A percentile compares a stretch with the other conserved stretches of the same genome.
These are phyloP conservation scores for Magnolia changhungtana DNA, from an alignment of 164 flowering plant species.

Conservation along the genomic window DNA sequence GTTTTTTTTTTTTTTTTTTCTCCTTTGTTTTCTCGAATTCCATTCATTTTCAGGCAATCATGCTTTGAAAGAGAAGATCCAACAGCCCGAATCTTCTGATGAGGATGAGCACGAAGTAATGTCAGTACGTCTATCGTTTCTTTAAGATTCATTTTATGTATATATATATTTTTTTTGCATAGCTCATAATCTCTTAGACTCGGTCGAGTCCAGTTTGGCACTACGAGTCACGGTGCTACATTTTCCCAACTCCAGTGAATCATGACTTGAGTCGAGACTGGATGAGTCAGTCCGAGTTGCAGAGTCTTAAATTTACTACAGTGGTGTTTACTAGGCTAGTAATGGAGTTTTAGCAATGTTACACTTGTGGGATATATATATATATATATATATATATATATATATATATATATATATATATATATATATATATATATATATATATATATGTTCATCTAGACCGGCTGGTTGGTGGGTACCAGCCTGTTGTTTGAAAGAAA, in stretches of 20 bases:
- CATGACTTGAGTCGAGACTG: background rate
- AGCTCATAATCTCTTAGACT: no score
- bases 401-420: no score
- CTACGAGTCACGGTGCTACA: background rate
- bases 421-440: no score
- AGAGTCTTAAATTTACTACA: background rate
- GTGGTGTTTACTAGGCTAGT: background rate
- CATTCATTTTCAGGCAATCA: conserved; percentile 25
- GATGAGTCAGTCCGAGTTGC: background rate
- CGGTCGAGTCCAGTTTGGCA: background rate
- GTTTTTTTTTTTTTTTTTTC: no score
- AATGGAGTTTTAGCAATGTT: background rate
- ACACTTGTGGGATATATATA: background rate
- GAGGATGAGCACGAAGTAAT: conserved; percentile 60
- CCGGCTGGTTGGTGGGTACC: background rate
- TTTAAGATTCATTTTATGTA: no score
- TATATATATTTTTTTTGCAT: no score
- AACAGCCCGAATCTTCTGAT: conserved; percentile 39
- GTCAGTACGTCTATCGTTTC: background rate
- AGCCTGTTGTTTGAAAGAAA: background rate
- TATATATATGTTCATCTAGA: background rate
- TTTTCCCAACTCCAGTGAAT: background rate
- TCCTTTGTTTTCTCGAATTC: background rate
- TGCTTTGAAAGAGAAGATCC: conserved; percentile 18
- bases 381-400: no score